Base-by-base conservation (phyloP, 169 alveolate genomes). In the Plasmodium coatneyi region DNA sequence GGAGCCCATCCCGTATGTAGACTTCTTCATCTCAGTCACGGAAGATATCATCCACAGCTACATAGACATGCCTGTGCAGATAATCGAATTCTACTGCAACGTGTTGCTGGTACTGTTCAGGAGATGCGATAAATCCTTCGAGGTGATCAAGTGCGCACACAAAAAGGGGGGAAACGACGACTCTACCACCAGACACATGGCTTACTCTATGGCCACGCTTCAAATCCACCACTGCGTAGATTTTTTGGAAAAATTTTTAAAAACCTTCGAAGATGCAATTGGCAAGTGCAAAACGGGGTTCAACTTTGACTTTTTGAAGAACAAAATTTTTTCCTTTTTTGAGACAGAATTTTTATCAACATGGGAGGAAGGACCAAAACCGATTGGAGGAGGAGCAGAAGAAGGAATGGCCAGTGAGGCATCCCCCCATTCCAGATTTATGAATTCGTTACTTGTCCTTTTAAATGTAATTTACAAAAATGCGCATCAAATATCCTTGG, bases 11-110 rank as follows among this genome's bases (percentile, higher is more conserved):
- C 46, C 89, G 43, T 89, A 60, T n/a, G 82, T 89, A 14, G 22
- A 89, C 72, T 80, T 80, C 72, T 89, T 89, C 72, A 89, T 89
- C 9, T 56, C 89, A 3, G 52, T 89, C 3, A 66, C 94, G 82
- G 74, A 80, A 34, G 74, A 78, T n/a, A 60, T 89, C 30, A 71
- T 78, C 12, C 32, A 80, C 54, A 89, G 94, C 46, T 89, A 66
- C 60, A 66, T 89, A 22, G 90, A 89, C 36, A 41, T 89, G 5
- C 94, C 94, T 25, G 36, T 36, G 34, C 32, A 60, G 28, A 25
- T 89, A 3, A 66, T 89, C 14, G 94, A 89, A 66, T 89, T 80
- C 66, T 89, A 66, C 71, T 89, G 89, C 74, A 89, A 89, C 36
- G 49, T 80, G 3, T 39, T 89, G 66, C 32, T 89, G 30, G 43